phyloP scores from a whole-genome alignment of 164 flowering plant species.

The Chloranthus sessilifolius region DNA sequence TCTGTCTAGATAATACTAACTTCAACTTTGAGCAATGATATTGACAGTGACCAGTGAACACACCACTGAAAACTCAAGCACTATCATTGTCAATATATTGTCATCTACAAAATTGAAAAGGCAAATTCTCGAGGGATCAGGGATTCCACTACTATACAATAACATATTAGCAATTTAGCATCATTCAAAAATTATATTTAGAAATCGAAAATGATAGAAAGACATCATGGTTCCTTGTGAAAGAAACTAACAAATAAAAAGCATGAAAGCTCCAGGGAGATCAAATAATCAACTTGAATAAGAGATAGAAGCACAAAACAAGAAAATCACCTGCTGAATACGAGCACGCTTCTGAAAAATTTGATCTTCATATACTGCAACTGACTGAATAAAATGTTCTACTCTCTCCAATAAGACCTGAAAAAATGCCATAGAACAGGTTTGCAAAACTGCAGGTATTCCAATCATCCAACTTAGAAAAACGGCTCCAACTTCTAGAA shows the following conservation, averaged over 20 bases:
- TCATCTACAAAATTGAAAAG: neutral
- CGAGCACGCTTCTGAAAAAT: constrained; percentile 93
- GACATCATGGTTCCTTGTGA: neutral
- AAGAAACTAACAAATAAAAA: neutral
- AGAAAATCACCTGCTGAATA: constrained; percentile 68
- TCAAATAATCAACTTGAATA: neutral
- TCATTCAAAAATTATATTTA: too few relatives aligned
- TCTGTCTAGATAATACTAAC: too few relatives aligned
- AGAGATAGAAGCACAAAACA: neutral
- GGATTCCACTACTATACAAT: too few relatives aligned
- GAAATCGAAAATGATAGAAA: too few relatives aligned
- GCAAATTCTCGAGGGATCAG: neutral
- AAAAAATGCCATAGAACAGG: constrained; percentile 9
- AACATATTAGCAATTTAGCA: too few relatives aligned
- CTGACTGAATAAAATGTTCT: constrained; percentile 80
- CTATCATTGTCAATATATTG: neutral
- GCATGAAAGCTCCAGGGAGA: neutral
- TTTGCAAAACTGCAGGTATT: too few relatives aligned
- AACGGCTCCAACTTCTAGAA: too few relatives aligned
- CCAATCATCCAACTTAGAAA: too few relatives aligned
- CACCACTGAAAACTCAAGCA: too few relatives aligned
- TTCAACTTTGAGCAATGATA: too few relatives aligned
- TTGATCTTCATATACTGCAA: constrained; percentile 76
- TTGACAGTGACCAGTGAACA: too few relatives aligned
- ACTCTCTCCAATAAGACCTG: constrained; percentile 86